Evolutionary conservation across 2,329 filamentous ascomycete genomes (phyloP), one percentile per base, ranked within the genome.

Genomic region (Venturia nashicola): DNA sequence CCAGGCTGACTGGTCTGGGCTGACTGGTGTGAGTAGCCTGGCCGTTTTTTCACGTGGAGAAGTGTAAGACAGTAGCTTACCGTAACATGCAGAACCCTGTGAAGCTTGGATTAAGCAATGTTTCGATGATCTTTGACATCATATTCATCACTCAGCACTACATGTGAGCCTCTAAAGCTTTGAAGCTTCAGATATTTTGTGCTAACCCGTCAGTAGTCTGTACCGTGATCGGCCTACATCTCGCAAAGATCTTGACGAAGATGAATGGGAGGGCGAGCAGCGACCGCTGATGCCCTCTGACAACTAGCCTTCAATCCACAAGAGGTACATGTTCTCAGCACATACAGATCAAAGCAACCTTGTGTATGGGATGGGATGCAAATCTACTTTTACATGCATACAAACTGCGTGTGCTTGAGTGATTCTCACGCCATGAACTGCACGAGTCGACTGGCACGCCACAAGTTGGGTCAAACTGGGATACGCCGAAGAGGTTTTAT

Each of bases 61-160:
- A 57, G 8, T n/a, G 48, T 16, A 14, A 36, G 32, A 36, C 32
- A n/a, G 32, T 57, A 57, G 51, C 51, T 57, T 57, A 57, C 32
- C 32, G 12, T 27, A 36, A 57, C 14, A 16, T n/a, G 51, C 51
- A 57, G 1, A 97, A 97, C 73, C 90, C 91, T 0, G 87, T 94
- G 69, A 99, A 97, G 77, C 85, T 97, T 65, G 85, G 86, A 2
- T 80, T 97, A 51, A 89, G 90, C 16, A 93, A 96, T 71, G 84
- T 96, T 57, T 91, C 87, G 65, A 87, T 97, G 69, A 73, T 90
- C 2, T 97, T 96, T 73, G 93, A 97, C 72, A 67, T 88, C 40
- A 79, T 96, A 60, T 97, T 97, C 72, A 87, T 97, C 61, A 71
- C 83, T 5, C 94, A 99, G 77, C 94, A 97, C 75, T 97, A 92